Base-by-base conservation (phyloP, 2,329 filamentous ascomycete species). In the Colletotrichum sp. region DNA sequence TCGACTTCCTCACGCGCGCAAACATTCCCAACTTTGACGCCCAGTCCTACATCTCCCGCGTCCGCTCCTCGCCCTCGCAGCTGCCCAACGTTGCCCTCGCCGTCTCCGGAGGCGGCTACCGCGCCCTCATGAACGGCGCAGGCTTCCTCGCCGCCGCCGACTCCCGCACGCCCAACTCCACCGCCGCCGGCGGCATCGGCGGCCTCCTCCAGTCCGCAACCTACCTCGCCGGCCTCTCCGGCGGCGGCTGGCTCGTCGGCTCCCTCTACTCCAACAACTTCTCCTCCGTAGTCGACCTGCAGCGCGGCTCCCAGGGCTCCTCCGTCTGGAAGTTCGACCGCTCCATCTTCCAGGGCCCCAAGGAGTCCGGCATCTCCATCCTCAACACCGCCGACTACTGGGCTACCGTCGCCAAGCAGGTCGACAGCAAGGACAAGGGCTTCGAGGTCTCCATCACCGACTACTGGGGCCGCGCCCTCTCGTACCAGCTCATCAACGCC, bases 381-480 rank as follows among this genome's bases (percentile, higher is more conserved):
- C 52, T 85, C 3, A 81, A 85, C 75, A 80, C 75, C 13, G 75
- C 77, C 26, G 67, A 68, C 44, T 88, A 88, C 79, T 87, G 86
- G 79, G 79, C 78, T 26, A 78, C 81, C 57, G 80, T 88, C 57
- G 80, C 85, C 64, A 80, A 81, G 36, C 80, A 84, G 30, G 83
- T 87, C 12, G 75, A 78, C 2, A 79, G 78, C 74, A 88, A 88
- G 82, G 80, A 82, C n/a, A 81, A 84, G 28, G 86, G 86, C 24
- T 88, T 84, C 78, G 82, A 88, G 65, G 91, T 90, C 5, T 94
- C 95, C 10, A 89, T 98, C 73, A 98, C 96, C 0, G 96, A 98
- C 86, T 95, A 95, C 84, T 98, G 96, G 94, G 95, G 95, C 32
- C 94, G 96, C 74, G 95, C 95, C 63, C 89, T 98, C n/a, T 93